Percentiles rank a stretch among this genome's conserved stretches.
Conservation (phyloP, 345 rosid genomes). For the Iberis pinnata region DNA sequence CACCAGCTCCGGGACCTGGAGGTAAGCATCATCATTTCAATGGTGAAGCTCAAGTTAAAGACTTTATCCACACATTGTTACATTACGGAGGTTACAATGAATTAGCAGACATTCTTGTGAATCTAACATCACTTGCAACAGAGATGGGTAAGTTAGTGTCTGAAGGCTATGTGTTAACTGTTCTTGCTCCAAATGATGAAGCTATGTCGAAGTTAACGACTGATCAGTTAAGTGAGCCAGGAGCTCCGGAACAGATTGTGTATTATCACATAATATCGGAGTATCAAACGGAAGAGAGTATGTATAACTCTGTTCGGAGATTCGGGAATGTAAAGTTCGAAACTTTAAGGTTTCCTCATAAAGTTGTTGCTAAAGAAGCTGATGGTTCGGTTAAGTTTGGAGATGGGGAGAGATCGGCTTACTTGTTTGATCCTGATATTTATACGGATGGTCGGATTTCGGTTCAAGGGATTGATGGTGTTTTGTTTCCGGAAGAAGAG, state of each 20-base stretch:
- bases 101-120: conserved; percentile 68
- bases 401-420: conserved; percentile 57
- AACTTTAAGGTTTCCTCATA: conserved; percentile 63
- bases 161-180: conserved; percentile 65
- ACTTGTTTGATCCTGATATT: conserved; percentile 86
- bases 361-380: conserved; percentile 75
- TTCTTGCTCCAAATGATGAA: conserved; percentile 70
- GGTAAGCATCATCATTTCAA: conserved; percentile 60
- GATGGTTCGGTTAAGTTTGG: conserved; percentile 96
- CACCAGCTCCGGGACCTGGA: conserved; percentile 81
- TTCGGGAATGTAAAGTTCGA: conserved; percentile 60
- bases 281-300: conserved; percentile 78
- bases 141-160: conserved; percentile 73
- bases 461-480: conserved; percentile 74
- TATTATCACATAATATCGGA: conserved; percentile 67
- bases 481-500: conserved; percentile 47
- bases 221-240: conserved; percentile 74
- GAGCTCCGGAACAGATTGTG: conserved; percentile 76
- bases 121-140: conserved; percentile 60
- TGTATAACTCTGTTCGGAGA: conserved; percentile 70
- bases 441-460: conserved; percentile 73
- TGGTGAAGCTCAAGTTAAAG: conserved; percentile 63
- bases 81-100: conserved; percentile 78
- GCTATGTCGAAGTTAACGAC: conserved; percentile 69
- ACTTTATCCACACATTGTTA: conserved; percentile 55